Base-by-base conservation (phyloP, 768 basidiomycete genomes). In the Lactarius hengduanensis region DNA sequence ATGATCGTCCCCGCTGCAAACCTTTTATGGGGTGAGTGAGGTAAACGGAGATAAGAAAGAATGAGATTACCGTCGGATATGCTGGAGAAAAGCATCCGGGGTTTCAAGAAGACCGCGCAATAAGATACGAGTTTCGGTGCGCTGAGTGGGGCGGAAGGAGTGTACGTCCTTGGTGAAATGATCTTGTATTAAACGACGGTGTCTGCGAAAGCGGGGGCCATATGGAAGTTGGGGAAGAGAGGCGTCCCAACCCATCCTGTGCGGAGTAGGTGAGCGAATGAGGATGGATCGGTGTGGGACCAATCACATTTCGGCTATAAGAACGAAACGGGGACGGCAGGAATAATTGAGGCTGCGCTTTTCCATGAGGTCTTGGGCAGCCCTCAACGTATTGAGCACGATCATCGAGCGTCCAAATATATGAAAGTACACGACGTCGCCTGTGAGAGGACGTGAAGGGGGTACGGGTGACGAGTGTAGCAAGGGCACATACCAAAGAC, bases 321-420 rank as follows among this genome's bases (percentile, higher is more conserved):
- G 67, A 47, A 75, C 69, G 26, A 77, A 61, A 4, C 68, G 69
- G 4, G 78, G 78, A 2, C 78, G 71, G 67, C 73, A 76, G 16
- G 78, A 76, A 65, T 76, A 78, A 41, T 73, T 75, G 15, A 64
- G 50, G 58, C 75, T 72, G 11, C 74, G 72, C 61, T 75, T 75
- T 59, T 77, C 77, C 61, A 79, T 65, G 20, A 79, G 72, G 45
- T 78, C 78, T 18, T 65, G 69, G 30, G 77, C 77, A n/a, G 72
- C 74, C 41, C 69, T 57, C n/a, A 72, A 53, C 3, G 78, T 74
- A 66, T 76, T 78, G 40, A 79, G 58, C 10, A 79, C 69, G 16
- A 79, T 41, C 47, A 76, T 67, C 5, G 75, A 69, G 26, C 71
- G 71, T 18, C 69, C 66, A 59, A 79, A 73, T 34, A 78, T 53